Percentiles rank a stretch among this genome's conserved stretches.
These are phyloP conservation scores for Tylopilus plumbeoviolaceoides DNA, from an alignment of 768 basidiomycete genomes.

Conservation along the genomic window DNA sequence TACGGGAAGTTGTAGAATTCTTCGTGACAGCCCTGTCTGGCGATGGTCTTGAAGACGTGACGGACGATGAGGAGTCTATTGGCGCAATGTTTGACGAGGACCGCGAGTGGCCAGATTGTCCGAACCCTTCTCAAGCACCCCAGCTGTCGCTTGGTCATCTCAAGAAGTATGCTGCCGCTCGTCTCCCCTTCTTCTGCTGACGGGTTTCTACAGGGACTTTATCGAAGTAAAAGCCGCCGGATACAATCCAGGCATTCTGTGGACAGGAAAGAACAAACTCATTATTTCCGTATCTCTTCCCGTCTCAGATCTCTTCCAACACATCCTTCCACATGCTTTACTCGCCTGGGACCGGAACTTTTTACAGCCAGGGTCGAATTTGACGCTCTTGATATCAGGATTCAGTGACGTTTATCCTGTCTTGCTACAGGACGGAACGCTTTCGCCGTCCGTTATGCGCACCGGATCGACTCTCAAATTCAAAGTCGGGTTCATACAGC, in stretches of 20 bases:
- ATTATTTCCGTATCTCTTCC: constrained; percentile 56
- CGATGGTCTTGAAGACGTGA: constrained; percentile 30
- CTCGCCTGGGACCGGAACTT: constrained; percentile 73
- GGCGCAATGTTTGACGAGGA: constrained; percentile 16
- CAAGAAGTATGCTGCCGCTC: background rate
- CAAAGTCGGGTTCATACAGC: constrained; percentile 55
- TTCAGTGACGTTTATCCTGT: constrained; percentile 52
- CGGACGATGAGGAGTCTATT: constrained; percentile 33
- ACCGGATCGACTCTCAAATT: constrained; percentile 42
- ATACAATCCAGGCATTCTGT: constrained; percentile 58
- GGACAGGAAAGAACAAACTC: constrained; percentile 47
- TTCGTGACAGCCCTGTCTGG: constrained; percentile 33
- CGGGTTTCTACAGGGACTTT: constrained; percentile 45
- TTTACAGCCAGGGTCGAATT: constrained; percentile 50
- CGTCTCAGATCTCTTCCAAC: constrained; percentile 44
- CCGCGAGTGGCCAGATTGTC: background rate
- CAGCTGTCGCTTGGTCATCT: constrained; percentile 2
- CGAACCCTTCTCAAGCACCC: background rate
- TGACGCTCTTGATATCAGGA: constrained; percentile 64
- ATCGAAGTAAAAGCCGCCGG: constrained; percentile 51
- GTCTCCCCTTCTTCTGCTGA: background rate
- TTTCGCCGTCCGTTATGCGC: constrained; percentile 32
- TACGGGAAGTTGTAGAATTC: constrained; percentile 43
- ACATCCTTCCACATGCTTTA: constrained; percentile 59
- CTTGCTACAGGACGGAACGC: constrained; percentile 40